Base-by-base conservation (phyloP, 768 basidiomycete genomes). In the Cyclocybe cylindracea region DNA sequence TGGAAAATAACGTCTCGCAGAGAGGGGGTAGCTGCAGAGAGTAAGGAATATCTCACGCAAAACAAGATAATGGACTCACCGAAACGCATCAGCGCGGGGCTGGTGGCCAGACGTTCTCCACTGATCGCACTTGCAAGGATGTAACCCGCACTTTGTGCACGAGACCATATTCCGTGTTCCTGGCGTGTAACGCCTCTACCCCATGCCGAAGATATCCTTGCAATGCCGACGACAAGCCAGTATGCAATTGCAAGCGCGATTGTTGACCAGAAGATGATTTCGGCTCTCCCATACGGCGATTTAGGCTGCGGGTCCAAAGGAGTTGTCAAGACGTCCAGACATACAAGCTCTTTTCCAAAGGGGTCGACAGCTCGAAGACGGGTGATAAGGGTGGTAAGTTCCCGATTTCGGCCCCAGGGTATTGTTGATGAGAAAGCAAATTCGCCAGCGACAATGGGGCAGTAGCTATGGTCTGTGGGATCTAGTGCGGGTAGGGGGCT, bases 61-160 rank as follows among this genome's bases (percentile, higher is more conserved):
- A 29, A 41, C 36, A 11, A 48, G 46, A 39, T 40, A 48, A 43
- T 39, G 19, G 44, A 75, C 90, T 63, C 65, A 94, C 94, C 86
- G 64, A 94, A 98, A 46, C 95, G 77, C 72, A 97, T 79, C 46
- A 98, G 75, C 0, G 92, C 91, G 11, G 92, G 91, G 14, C 87
- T 88, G 19, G 86, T 82, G 3, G 92, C 85, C 35, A 98, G 76
- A 35, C 90, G 80, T 66, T 95, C 94, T 5, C 96, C 97, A 49
- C 94, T 94, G 59, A 96, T 83, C 0, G 94, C 93, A 70, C 94
- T 95, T 14, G 93, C 90, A 37, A 96, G 71, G 60, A 98, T 87
- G 60, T 92, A 92, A 5, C 94, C 91, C 7, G 84, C 85, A 69
- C 89, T 89, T 63, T 94, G 87, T 10, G 89, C 76, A 62, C 86